Evolutionary conservation across 139 green algal genomes (phyloP).

Genomic region (Asterochloris sp.): DNA sequence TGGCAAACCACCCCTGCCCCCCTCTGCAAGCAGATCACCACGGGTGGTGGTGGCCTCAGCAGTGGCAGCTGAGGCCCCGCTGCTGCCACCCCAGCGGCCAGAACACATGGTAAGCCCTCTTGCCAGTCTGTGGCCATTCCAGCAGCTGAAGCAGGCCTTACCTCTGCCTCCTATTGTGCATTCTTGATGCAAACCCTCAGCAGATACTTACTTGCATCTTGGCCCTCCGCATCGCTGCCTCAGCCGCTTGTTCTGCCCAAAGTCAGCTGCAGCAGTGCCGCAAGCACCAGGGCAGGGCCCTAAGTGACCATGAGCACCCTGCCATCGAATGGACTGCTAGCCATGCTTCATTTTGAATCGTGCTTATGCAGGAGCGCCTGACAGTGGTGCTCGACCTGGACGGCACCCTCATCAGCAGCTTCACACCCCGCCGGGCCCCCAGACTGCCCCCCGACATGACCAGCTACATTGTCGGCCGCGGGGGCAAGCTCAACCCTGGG

Average conservation of each 20-base stretch:
- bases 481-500: conserved; percentile 67
- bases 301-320: too few species aligned
- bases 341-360: not conserved
- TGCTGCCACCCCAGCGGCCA: conserved; percentile 42
- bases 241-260: too few species aligned
- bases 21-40: too few species aligned
- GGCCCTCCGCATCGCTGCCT: too few species aligned
- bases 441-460: conserved; percentile 48
- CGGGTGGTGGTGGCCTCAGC: not conserved
- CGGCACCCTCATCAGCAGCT: conserved; percentile 77
- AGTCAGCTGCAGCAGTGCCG: too few species aligned
- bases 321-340: too few species aligned
- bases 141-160: too few species aligned
- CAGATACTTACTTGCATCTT: too few species aligned
- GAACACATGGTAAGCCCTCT: conserved; percentile 16
- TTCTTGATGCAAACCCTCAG: too few species aligned
- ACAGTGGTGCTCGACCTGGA: conserved; percentile 88
- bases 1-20: too few species aligned
- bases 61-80: conserved; percentile 10
- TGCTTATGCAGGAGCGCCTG: conserved; percentile 30
- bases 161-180: too few species aligned
- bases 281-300: too few species aligned
- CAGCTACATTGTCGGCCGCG: conserved; percentile 68
- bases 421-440: conserved; percentile 67
- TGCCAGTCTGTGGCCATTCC: not conserved